phyloP scores from a whole-genome alignment of 331 rosid species.

The Malus hybrid region DNA sequence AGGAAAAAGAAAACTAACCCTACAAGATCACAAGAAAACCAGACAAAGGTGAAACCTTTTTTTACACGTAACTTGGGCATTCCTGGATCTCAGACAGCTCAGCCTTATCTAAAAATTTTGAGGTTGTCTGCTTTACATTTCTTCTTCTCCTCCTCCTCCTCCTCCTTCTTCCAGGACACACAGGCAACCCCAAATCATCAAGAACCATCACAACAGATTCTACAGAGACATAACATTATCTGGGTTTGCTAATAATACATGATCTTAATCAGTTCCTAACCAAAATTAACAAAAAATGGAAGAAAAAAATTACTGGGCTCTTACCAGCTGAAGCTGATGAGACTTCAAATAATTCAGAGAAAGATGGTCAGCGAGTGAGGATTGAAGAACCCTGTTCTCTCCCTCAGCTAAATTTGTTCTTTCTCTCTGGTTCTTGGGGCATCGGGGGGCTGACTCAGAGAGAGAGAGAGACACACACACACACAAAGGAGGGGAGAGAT shows the following conservation, averaged over 20 bases:
- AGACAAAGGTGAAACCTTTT: conserved; percentile 14
- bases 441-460: neutral
- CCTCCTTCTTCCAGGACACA: conserved; percentile 11
- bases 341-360: neutral
- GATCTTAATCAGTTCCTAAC: neutral
- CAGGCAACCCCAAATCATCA: conserved; percentile 12
- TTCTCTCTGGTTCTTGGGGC: neutral
- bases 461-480: neutral
- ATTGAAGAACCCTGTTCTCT: neutral
- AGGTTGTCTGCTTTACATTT: conserved; percentile 8
- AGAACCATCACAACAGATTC: conserved; percentile 4
- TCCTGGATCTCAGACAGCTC: conserved; percentile 44
- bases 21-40: conserved; percentile 28
- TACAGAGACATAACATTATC: neutral
- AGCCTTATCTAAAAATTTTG: neutral
- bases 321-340: conserved; percentile 9
- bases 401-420: neutral
- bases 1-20: conserved; percentile 13
- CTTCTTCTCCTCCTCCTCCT: neutral
- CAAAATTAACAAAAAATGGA: neutral
- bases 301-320: neutral
- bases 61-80: conserved; percentile 10
- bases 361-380: neutral
- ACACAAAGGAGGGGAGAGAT: neutral
- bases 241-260: neutral